Evolutionary conservation across 371 early-diverging fungal species (phyloP), one percentile per base, ranked within the genome.

Genomic region (Polyrhizophydium stewartii): DNA sequence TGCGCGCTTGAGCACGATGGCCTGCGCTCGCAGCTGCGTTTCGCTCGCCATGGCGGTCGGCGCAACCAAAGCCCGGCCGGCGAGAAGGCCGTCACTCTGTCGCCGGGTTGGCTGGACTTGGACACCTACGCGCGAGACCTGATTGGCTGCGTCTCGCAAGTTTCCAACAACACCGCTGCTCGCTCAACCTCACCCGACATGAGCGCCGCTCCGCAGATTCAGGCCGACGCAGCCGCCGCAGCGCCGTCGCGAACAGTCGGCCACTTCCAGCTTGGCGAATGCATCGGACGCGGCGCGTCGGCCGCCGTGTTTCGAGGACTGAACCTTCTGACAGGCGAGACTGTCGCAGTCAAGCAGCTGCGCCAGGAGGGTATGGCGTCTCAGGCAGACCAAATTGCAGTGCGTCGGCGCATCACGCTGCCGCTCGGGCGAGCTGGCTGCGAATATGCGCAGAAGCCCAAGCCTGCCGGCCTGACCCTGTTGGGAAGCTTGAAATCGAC

Each of bases 211-310:
- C n/a, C n/a, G n/a, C n/a, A n/a, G n/a, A n/a, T n/a, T n/a, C n/a
- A n/a, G n/a, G n/a, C 41, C 41, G 21, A 41, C 12, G 41, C 21
- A 16, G 21, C 41, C 41, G 12, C 21, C 41, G 41, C 41, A 41
- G 12, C 12, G 21, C 41, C 50, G 50, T 49, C 50, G 50, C 13
- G 50, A 49, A 9, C 30, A n/a, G 28, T 6, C 30, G 45, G 57
- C 43, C 22, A 25, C 21, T 45, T 58, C 22, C 89, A 92, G 79
- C 78, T 92, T 13, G 93, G 94, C 9, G 90, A 92, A 60, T 92
- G 91, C 61, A 90, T 95, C 30, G 96, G 96, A 2, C 87, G 89
- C 65, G 96, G 96, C 2, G 93, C 93, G 46, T 93, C 92, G 70
- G 96, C 93, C 12, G 72, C 88, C 0, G 96, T 95, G 1, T 75